Base-by-base conservation (phyloP, 805 yeast genomes). In the Hanseniaspora guilliermondii region DNA sequence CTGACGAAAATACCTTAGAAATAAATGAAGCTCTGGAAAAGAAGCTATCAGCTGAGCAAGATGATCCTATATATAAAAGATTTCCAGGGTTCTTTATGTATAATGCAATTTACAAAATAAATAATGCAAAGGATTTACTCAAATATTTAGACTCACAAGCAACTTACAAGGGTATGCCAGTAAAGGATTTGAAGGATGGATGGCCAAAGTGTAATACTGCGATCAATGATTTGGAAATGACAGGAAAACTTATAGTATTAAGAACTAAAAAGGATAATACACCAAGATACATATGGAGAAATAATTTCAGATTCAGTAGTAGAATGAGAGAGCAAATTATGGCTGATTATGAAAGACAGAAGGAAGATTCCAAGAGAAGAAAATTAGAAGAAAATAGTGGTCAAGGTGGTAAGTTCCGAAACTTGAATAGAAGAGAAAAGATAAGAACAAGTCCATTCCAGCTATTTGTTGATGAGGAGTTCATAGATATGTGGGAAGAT, bases 231-330 rank as follows among this genome's bases (percentile, higher is more conserved):
- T 71, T 93, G 32, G 98, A 93, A 64, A 74, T 75, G 54, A 83
- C 83, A 55, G 77, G 83, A 56, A 83, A 85, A 62, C 79, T 91
- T 37, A 73, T 93, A 33, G 96, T 93, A 1, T 72, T 87, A 61
- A 76, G 96, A 56, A 88, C 95, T 27, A 88, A 91, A 64, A 94
- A 93, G 72, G 99, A 93, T 61, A 87, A 85, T 62, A 73, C 88
- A 1, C 96, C 98, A n/a, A 73, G 96, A 59, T 78, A 83, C 56
- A 85, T 93, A 14, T 93, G 97, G 97, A 82, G 91, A 21, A 87
- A 87, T 61, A 75, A 72, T 60, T 55, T 40, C 33, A 45, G 21
- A 17, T 48, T 45, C 36, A 39, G 52, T 5, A 49, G 33, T 19
- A 67, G 72, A 47, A 96, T 94, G 30, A 85, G 88, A 12, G 53